phyloP scores from a whole-genome alignment of 345 rosid genomes.

The Rhodomyrtus tomentosa region DNA sequence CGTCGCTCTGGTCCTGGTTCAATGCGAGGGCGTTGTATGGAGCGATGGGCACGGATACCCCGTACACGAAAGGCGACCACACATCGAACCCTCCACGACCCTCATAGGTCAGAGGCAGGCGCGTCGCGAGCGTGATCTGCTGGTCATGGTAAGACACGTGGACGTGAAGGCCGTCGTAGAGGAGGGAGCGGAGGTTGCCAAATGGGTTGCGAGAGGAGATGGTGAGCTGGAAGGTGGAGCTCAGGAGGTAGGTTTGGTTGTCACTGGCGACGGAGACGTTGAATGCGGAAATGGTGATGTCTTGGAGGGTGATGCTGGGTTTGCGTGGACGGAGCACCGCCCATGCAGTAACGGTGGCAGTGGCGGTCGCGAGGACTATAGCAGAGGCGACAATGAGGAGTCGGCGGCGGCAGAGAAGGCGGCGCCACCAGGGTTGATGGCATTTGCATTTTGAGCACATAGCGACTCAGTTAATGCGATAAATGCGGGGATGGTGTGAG shows the following conservation, averaged over 20 bases:
- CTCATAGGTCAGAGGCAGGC: slow-evolving; percentile 12
- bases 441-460: neutral
- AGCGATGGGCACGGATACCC: slow-evolving; percentile 13
- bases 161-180: slow-evolving; percentile 19
- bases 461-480: neutral
- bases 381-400: neutral
- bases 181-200: slow-evolving; percentile 14
- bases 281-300: slow-evolving; percentile 27
- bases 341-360: slow-evolving; percentile 8
- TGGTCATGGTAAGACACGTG: slow-evolving; percentile 22
- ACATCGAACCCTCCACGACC: slow-evolving; percentile 17
- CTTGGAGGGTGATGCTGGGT: slow-evolving; percentile 29
- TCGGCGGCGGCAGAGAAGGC: neutral
- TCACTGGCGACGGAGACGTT: slow-evolving; percentile 1
- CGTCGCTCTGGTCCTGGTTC: slow-evolving; percentile 10
- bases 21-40: slow-evolving; percentile 14
- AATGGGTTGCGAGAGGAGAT: slow-evolving; percentile 21
- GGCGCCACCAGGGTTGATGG: neutral
- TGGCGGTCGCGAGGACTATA: neutral
- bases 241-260: slow-evolving; percentile 10
- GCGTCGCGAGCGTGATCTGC: slow-evolving; percentile 18
- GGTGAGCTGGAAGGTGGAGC: slow-evolving; percentile 23
- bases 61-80: slow-evolving; percentile 26
- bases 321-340: slow-evolving; percentile 20
- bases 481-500: neutral